These are phyloP conservation scores for Monosporascus sp. DNA, from an alignment of 2,329 filamentous ascomycete genomes.

Conservation along the genomic window DNA sequence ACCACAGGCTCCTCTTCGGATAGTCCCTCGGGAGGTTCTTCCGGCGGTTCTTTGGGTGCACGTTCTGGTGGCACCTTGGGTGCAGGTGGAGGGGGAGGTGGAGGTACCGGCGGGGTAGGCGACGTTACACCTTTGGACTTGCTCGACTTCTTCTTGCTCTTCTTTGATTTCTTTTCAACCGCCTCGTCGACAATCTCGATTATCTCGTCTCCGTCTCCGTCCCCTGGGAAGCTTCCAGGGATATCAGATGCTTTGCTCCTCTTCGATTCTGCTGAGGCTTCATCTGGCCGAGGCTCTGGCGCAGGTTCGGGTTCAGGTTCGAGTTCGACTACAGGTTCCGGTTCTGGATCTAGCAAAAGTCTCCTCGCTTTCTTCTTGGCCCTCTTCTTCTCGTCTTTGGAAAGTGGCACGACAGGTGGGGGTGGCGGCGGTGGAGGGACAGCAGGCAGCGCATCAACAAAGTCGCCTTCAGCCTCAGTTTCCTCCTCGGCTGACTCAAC, in stretches of 20 bases:
- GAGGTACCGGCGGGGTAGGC: constrained; percentile 29
- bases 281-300: background rate
- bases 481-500: constrained; percentile 28
- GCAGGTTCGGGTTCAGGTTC: background rate
- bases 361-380: constrained; percentile 36
- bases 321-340: constrained; percentile 8
- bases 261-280: constrained; percentile 1
- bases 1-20: no score
- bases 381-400: constrained; percentile 37
- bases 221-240: constrained; percentile 26
- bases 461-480: constrained; percentile 14
- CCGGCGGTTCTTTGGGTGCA: constrained; percentile 10
- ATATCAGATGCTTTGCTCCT: constrained; percentile 8
- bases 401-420: constrained; percentile 23
- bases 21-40: constrained; percentile 15
- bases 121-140: constrained; percentile 29
- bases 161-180: constrained; percentile 35
- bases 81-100: constrained; percentile 28
- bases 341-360: constrained; percentile 19
- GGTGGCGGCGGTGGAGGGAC: constrained; percentile 36
- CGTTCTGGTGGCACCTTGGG: constrained; percentile 13
- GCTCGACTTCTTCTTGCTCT: constrained; percentile 33
- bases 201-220: constrained; percentile 34
- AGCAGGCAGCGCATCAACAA: constrained; percentile 30
- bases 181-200: constrained; percentile 48